Base-by-base conservation (phyloP, 148 eudicot genomes). In the Talinum fruticosum region DNA sequence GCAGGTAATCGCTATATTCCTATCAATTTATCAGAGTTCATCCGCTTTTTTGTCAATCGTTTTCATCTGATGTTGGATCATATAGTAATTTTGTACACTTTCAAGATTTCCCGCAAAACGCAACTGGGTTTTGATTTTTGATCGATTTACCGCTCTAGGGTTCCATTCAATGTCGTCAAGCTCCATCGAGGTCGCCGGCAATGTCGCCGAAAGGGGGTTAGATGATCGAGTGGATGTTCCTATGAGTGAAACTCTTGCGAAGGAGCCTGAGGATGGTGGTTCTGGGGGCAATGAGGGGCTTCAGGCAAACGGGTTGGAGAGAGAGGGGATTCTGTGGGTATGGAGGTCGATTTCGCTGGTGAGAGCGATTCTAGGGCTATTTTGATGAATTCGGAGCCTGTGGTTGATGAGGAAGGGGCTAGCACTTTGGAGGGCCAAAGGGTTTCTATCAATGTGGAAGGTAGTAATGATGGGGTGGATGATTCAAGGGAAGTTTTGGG, bases 371-470 rank as follows among this genome's bases (percentile, higher is more conserved):
- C 16, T 35, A 35, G 16, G 66, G 74, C 26, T 23, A 66, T n/a
- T 35, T 51, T 59, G 67, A 70, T 24, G 36, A 28, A 21, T 45
- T 66, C 33, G 62, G 33, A 33, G 33, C 13, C 6, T 7, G 23
- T 33, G 32, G 45, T 18, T 45, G 71, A 79, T 34, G 35, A 2
- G 6, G 18, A 26, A 64, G 73, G 76, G 66, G 24, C 12, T 49
- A 49, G 34, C 37, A 45, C 32, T 29, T 75, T 65, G 53, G 69
- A 75, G 54, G 69, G 47, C 36, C 19, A 62, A 62, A 37, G 18
- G 26, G 78, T 15, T 64, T 32, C 35, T 75, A 15, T 16, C 35
- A 44, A 65, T 75, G 59, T 54, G 74, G 80, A 69, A 67, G 66
- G 47, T 54, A 44, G 21, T 36, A 10, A 24, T 66, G 70, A 5